Conservation (phyloP, 2,329 filamentous ascomycete genomes). For the Amauroascus niger region DNA sequence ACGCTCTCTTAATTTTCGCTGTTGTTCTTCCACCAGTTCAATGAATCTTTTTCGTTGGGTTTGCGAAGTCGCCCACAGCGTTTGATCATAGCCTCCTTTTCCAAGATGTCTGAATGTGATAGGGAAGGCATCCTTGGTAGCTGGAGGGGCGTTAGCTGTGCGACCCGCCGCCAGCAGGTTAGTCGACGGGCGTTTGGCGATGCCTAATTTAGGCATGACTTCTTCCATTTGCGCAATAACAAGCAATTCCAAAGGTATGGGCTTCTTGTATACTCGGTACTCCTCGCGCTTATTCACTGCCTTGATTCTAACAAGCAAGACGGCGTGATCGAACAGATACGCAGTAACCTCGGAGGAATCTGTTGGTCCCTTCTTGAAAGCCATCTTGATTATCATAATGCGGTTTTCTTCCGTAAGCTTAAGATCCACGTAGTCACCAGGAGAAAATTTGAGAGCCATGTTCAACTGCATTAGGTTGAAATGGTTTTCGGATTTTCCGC, state of each 20-base stretch:
- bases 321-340: slow-evolving; percentile 92
- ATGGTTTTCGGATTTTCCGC: slow-evolving; percentile 92
- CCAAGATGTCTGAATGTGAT: slow-evolving; percentile 95
- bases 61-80: slow-evolving; percentile 75
- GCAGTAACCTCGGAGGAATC: slow-evolving; percentile 85
- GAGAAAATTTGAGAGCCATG: slow-evolving; percentile 80
- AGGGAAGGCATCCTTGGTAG: slow-evolving; percentile 69
- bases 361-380: slow-evolving; percentile 82
- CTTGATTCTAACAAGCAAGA: slow-evolving; percentile 84
- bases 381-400: slow-evolving; percentile 87
- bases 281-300: slow-evolving; percentile 88
- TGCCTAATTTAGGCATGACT: slow-evolving; percentile 69
- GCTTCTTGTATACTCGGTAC: slow-evolving; percentile 87
- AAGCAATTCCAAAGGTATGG: slow-evolving; percentile 85
- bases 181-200: slow-evolving; percentile 78
- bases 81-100: slow-evolving; percentile 88
- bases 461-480: slow-evolving; percentile 92
- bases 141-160: slow-evolving; percentile 39
- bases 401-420: slow-evolving; percentile 89
- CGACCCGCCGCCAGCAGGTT: slow-evolving; percentile 62
- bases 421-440: slow-evolving; percentile 83
- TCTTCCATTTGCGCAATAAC: slow-evolving; percentile 97
- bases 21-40: slow-evolving; percentile 84
- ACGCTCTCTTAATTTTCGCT: slow-evolving; percentile 69
- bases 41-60: slow-evolving; percentile 92